Evolutionary conservation across 306 rosid species (phyloP).

Genomic region (Gastrolobium villosum): DNA sequence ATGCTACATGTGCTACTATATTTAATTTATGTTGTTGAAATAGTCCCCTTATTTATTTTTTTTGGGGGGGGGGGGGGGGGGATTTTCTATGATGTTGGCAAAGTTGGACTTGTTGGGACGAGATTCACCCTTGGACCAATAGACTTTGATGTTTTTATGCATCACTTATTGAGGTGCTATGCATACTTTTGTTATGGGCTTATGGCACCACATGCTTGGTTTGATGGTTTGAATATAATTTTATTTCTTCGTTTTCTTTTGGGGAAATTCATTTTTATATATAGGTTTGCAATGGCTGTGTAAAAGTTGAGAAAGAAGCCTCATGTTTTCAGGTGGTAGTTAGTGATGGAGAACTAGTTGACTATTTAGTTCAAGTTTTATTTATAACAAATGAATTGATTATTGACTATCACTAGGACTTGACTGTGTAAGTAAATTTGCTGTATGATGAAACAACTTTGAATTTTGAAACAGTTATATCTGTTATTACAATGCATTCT

Average conservation of each 20-base stretch:
- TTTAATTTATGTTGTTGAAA: constrained; percentile 24
- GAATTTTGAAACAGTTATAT: constrained; percentile 3
- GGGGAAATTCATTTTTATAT: neutral
- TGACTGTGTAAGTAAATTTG: constrained; percentile 8
- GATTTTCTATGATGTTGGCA: neutral
- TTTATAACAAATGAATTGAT: neutral
- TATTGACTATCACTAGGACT: neutral
- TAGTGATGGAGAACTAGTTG: constrained; percentile 17
- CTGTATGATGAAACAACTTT: neutral
- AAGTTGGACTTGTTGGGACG: constrained; percentile 21
- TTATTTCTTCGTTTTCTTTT: neutral
- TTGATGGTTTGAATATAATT: neutral
- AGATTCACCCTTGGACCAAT: neutral
- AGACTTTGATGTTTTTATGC: neutral
- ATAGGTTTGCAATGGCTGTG: constrained; percentile 2
- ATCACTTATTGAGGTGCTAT: neutral
- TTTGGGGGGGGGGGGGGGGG: constrained; percentile 1
- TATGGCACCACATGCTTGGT: constrained; percentile 7
- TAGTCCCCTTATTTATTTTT: neutral
- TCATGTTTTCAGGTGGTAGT: neutral
- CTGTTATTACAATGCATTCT: neutral
- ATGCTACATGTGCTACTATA: neutral
- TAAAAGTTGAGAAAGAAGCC: neutral
- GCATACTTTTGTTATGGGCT: neutral
- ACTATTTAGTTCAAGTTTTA: neutral